These are phyloP conservation scores for Polyplosphaeria fusca DNA, from an alignment of 495 filamentous ascomycete genomes.

Conservation along the genomic window DNA sequence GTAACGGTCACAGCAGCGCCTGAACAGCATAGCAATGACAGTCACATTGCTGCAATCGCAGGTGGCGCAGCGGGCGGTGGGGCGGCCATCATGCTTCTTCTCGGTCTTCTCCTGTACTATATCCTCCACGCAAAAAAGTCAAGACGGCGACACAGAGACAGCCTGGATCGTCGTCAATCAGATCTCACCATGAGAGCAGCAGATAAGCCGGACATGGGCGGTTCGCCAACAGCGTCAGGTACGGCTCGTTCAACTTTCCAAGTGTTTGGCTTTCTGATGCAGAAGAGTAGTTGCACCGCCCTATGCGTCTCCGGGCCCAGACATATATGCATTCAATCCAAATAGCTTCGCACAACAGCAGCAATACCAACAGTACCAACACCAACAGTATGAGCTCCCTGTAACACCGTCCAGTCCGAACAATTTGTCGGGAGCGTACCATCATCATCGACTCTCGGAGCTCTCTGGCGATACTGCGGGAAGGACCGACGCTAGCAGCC, in stretches of 20 bases:
- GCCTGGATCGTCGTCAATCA: conserved; percentile 1
- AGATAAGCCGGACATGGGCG: conserved; percentile 1
- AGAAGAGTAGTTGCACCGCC: neutral
- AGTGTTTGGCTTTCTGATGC: neutral
- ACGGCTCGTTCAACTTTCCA: neutral
- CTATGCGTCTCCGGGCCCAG: neutral
- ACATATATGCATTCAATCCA: neutral
- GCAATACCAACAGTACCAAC: neutral
- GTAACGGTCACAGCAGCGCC: conserved; percentile 6
- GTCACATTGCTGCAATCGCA: conserved; percentile 1
- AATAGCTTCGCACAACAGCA: conserved; percentile 3
- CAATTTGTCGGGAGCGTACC: neutral
- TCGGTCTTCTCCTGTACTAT: conserved; percentile 7
- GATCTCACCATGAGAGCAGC: neutral
- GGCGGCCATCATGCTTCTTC: neutral
- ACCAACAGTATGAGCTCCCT: conserved; percentile 2
- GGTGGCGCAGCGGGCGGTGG: conserved; percentile 8
- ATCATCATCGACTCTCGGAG: neutral
- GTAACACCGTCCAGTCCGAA: neutral
- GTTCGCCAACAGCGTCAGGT: neutral
- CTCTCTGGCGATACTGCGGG: conserved; percentile 3
- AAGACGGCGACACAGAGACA: neutral
- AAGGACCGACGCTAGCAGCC: neutral
- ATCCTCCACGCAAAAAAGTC: conserved; percentile 8
- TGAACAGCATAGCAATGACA: neutral